Conservation (phyloP, 2,329 filamentous ascomycete species). For the Nemania bipapillata region DNA sequence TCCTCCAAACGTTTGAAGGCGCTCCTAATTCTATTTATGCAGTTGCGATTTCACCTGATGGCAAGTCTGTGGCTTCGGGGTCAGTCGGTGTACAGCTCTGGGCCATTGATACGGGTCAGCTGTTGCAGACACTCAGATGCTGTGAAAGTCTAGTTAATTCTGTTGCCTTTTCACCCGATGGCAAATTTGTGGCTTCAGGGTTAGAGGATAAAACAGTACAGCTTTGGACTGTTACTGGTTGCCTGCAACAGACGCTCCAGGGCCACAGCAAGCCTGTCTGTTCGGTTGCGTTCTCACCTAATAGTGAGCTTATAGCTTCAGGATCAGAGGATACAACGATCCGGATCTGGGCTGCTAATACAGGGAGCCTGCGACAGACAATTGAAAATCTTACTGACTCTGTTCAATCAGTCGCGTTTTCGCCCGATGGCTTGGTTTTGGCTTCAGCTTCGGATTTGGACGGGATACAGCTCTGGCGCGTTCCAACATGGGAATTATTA, state of each 20-base stretch:
- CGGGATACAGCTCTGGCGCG: not conserved
- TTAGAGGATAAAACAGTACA: not conserved
- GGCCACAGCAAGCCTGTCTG: not conserved
- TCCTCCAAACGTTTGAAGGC: not conserved
- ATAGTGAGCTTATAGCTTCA: not conserved
- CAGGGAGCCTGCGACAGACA: not conserved
- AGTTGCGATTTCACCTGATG: not conserved
- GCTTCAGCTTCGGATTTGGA: not conserved
- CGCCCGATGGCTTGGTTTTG: not conserved
- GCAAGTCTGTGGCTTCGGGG: not conserved
- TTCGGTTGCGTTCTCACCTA: not conserved
- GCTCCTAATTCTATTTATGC: too few species aligned
- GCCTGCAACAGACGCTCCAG: constrained; percentile 6
- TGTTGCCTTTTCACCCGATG: not conserved
- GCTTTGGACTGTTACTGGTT: not conserved
- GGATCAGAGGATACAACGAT: not conserved
- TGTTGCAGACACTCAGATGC: not conserved
- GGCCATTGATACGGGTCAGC: not conserved
- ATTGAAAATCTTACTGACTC: not conserved
- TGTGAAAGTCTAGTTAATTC: not conserved
- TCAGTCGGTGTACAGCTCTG: not conserved
- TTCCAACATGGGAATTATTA: not conserved
- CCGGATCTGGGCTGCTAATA: not conserved
- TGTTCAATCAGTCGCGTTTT: not conserved
- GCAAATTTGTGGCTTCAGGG: not conserved